Percentiles rank a stretch among this genome's conserved stretches.
These are phyloP conservation scores for Globisporangium solare DNA, from an alignment of 352 stramenopile species.

Conservation along the genomic window DNA sequence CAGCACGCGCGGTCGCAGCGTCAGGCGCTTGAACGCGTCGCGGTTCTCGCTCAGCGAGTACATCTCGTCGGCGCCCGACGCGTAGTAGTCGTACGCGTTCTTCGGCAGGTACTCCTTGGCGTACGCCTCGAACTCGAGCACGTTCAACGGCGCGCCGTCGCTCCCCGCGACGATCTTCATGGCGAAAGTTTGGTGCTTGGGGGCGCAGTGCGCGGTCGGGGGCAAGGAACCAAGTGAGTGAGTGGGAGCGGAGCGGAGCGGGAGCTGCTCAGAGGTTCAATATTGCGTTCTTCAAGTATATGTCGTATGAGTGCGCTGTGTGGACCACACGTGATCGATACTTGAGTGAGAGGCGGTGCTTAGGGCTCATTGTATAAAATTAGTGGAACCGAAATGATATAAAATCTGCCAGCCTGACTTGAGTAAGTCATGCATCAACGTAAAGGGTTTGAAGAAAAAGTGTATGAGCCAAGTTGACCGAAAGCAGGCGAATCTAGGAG, in stretches of 20 bases:
- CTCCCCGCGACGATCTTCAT: conserved; percentile 73
- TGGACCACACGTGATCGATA: too few species aligned
- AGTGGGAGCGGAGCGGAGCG: background rate
- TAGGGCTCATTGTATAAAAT: too few species aligned
- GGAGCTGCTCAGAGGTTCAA: conserved; percentile 1
- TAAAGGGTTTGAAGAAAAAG: too few species aligned
- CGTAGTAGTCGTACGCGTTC: conserved; percentile 92
- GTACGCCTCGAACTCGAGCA: conserved; percentile 89
- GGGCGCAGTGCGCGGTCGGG: background rate
- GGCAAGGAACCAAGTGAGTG: background rate
- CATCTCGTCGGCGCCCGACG: conserved; percentile 93
- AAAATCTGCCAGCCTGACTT: too few species aligned
- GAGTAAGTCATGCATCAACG: too few species aligned
- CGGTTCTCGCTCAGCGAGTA: conserved; percentile 70
- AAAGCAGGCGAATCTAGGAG: too few species aligned
- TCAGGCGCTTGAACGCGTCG: conserved; percentile 89
- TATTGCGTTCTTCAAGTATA: conserved; percentile 12
- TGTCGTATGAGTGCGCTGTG: background rate
- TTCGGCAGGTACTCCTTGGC: conserved; percentile 88
- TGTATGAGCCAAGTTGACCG: too few species aligned
- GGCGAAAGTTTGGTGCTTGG: background rate
- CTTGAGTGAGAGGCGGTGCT: too few species aligned
- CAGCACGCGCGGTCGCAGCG: conserved; percentile 93
- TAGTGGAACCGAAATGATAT: too few species aligned
- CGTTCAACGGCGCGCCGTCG: conserved; percentile 75